Percentiles rank a stretch among this genome's conserved stretches.
These are phyloP conservation scores for Cutaneotrichosporon cavernicola DNA, from an alignment of 1,284 basidiomycete genomes.

Conservation along the genomic window DNA sequence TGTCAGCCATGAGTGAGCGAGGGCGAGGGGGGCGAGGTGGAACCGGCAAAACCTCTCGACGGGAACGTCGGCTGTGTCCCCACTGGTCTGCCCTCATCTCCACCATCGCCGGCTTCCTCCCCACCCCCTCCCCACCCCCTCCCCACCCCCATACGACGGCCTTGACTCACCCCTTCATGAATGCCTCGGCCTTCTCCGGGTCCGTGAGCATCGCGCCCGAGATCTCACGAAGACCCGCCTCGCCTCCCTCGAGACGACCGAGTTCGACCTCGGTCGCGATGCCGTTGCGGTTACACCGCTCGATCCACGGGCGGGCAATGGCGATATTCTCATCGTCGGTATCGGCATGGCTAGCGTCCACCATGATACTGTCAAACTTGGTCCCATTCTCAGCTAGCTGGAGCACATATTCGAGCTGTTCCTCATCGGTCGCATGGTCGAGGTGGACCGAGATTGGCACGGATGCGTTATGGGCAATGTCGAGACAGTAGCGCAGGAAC, in stretches of 20 bases:
- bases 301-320: slow-evolving; percentile 48
- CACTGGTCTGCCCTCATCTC: background rate
- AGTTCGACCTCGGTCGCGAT: slow-evolving; percentile 57
- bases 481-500: slow-evolving; percentile 41
- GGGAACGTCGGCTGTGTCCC: too few species aligned
- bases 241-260: slow-evolving; percentile 55
- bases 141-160: background rate
- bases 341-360: slow-evolving; percentile 53
- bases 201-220: slow-evolving; percentile 54
- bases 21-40: too few species aligned
- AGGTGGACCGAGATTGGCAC: slow-evolving; percentile 55
- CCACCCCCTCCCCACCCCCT: background rate
- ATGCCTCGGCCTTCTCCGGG: slow-evolving; percentile 51
- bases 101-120: background rate
- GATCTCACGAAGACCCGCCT: slow-evolving; percentile 55
- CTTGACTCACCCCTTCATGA: slow-evolving; percentile 45
- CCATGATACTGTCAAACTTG: slow-evolving; percentile 54
- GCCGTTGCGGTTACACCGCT: slow-evolving; percentile 46
- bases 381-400: slow-evolving; percentile 51
- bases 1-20: too few species aligned
- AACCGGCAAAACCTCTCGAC: too few species aligned
- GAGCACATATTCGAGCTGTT: slow-evolving; percentile 53
- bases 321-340: slow-evolving; percentile 53
- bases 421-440: slow-evolving; percentile 55
- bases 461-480: slow-evolving; percentile 47